phyloP scores from a whole-genome alignment of 2,329 filamentous ascomycete genomes.

The Cytospora schulzeri region DNA sequence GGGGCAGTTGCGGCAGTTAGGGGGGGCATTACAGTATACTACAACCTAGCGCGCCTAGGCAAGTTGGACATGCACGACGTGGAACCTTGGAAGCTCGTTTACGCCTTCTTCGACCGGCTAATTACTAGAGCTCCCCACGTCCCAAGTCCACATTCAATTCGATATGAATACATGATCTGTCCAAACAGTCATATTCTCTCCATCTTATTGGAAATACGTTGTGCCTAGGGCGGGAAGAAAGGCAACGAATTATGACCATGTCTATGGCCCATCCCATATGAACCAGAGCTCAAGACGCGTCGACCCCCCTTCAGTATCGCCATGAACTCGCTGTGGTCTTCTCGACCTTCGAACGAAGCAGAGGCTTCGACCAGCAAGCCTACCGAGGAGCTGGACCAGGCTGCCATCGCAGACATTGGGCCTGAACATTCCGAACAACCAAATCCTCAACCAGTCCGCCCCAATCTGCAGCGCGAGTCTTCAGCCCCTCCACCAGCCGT shows the following conservation, averaged over 20 bases:
- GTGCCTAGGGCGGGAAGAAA: conserved; percentile 3
- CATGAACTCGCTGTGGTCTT: conserved; percentile 32
- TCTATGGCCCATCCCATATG: conserved; percentile 13
- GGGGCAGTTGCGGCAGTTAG: neutral
- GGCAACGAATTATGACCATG: conserved; percentile 15
- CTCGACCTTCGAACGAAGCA: conserved; percentile 24
- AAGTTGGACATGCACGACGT: neutral
- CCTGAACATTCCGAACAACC: conserved; percentile 15
- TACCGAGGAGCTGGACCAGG: conserved; percentile 19
- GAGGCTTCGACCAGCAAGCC: conserved; percentile 10
- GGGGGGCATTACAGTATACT: neutral
- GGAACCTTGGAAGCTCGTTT: neutral
- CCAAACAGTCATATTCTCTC: neutral
- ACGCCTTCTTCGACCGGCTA: neutral
- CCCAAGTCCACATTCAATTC: conserved; percentile 1
- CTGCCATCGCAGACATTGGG: conserved; percentile 16
- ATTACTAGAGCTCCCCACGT: neutral
- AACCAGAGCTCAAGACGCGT: conserved; percentile 15
- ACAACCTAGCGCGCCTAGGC: neutral
- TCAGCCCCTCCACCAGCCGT: conserved; percentile 29
- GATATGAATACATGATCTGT: conserved; percentile 12
- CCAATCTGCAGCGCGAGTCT: conserved; percentile 36
- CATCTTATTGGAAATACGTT: neutral
- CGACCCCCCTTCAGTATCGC: conserved; percentile 13
- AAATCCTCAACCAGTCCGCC: conserved; percentile 29